Percentiles rank a stretch among this genome's conserved stretches.
phyloP scores from a whole-genome alignment of 371 early-diverging fungal species.

The Zancudomyces culisetae region DNA sequence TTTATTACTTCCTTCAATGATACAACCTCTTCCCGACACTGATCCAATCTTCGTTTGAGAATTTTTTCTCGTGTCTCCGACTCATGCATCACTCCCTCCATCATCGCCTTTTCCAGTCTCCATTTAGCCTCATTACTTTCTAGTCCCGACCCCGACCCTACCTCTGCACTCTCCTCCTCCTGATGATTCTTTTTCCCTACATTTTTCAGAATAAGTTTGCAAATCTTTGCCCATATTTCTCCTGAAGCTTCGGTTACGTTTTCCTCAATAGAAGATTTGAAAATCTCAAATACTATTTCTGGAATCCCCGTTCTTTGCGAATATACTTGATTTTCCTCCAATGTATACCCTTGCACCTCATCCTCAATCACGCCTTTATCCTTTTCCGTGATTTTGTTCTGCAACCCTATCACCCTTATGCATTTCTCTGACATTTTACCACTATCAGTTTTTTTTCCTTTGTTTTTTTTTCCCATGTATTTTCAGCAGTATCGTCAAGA shows the following conservation, averaged over 20 bases:
- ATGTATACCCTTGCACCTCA: not conserved
- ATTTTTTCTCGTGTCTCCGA: not conserved
- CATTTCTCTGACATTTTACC: not conserved
- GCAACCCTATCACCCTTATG: not conserved
- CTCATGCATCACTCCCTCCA: constrained; percentile 2
- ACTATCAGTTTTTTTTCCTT: not conserved
- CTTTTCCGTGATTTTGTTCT: not conserved
- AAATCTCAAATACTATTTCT: not conserved
- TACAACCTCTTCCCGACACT: not conserved
- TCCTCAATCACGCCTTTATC: not conserved
- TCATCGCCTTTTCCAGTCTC: constrained; percentile 4
- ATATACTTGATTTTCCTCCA: not conserved
- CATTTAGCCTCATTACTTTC: constrained; percentile 1
- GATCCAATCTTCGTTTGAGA: not conserved
- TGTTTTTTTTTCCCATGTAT: too few species aligned
- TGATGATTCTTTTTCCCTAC: not conserved
- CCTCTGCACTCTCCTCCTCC: not conserved
- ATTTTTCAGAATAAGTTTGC: not conserved
- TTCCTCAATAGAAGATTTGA: not conserved
- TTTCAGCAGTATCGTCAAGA: too few species aligned
- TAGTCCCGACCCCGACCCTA: not conserved
- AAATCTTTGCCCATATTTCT: not conserved
- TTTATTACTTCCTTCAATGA: not conserved
- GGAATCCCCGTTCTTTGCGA: not conserved
- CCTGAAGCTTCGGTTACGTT: not conserved